Percentiles rank a stretch among this genome's conserved stretches.
Conservation (phyloP, 805 yeast genomes). For the Schwanniomyces pseudopolymorphus region DNA sequence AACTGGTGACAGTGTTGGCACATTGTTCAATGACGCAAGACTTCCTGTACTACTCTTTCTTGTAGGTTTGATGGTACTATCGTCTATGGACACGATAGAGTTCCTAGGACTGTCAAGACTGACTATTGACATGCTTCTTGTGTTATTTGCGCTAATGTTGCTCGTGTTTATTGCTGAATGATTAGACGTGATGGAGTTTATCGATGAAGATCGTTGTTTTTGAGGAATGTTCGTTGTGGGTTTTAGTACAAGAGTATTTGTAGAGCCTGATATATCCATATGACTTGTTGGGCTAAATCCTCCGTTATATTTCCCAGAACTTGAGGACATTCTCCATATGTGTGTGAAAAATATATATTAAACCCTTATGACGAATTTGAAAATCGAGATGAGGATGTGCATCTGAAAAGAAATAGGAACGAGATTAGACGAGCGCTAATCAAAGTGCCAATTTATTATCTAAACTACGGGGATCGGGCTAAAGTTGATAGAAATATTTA, state of each 20-base stretch:
- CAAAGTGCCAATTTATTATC: too few species aligned
- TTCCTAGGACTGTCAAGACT: slow-evolving; percentile 41
- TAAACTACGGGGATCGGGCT: too few species aligned
- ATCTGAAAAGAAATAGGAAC: background rate
- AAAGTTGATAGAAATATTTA: too few species aligned
- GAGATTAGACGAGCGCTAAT: background rate
- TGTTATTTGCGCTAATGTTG: slow-evolving; percentile 16
- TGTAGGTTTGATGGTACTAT: slow-evolving; percentile 23
- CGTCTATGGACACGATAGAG: slow-evolving; percentile 41
- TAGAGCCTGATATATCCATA: slow-evolving; percentile 8
- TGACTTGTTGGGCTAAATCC: slow-evolving; percentile 12
- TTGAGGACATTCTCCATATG: slow-evolving; percentile 2
- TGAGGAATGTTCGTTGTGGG: slow-evolving; percentile 10
- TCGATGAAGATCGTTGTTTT: slow-evolving; percentile 33
- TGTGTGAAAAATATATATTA: background rate
- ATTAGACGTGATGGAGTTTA: slow-evolving; percentile 28
- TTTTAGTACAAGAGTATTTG: slow-evolving; percentile 11
- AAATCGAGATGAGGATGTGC: slow-evolving; percentile 2
- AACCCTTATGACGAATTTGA: background rate
- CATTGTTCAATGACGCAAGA: slow-evolving; percentile 11
- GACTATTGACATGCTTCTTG: slow-evolving; percentile 36
- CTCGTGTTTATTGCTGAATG: slow-evolving; percentile 14
- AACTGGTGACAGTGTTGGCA: slow-evolving; percentile 3
- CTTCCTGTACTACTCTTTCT: slow-evolving; percentile 34
- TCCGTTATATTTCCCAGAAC: slow-evolving; percentile 9